These are phyloP conservation scores for Verticillium nonalfalfae DNA, from an alignment of 2,329 filamentous ascomycete species.

Conservation along the genomic window DNA sequence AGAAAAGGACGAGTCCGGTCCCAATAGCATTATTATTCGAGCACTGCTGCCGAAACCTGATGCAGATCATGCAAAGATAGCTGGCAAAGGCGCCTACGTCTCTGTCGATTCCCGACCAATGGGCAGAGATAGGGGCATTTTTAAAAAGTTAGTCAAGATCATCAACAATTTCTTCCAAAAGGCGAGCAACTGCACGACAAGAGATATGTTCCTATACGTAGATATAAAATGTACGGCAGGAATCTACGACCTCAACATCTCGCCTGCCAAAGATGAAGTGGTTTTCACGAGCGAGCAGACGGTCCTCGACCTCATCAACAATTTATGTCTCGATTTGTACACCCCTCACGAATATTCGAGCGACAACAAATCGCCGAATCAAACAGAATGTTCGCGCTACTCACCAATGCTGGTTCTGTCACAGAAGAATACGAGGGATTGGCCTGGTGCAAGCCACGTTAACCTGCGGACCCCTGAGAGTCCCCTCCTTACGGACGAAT, in stretches of 20 bases:
- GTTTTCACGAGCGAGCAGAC: constrained; percentile 52
- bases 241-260: constrained; percentile 67
- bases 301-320: constrained; percentile 26
- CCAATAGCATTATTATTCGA: constrained; percentile 30
- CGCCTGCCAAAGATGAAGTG: constrained; percentile 66
- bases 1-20: neutral
- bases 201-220: constrained; percentile 56
- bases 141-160: constrained; percentile 50
- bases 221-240: constrained; percentile 54
- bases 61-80: constrained; percentile 35
- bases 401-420: neutral
- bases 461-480: neutral
- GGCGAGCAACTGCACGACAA: constrained; percentile 19
- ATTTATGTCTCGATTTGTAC: constrained; percentile 24
- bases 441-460: neutral
- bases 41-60: constrained; percentile 51
- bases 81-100: constrained; percentile 49
- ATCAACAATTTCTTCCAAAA: constrained; percentile 44
- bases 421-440: neutral
- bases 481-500: neutral
- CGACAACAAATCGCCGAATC: neutral
- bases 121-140: constrained; percentile 43
- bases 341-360: neutral
- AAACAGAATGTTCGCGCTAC: neutral
- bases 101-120: constrained; percentile 66